Evolutionary conservation across 306 rosid species (phyloP).

Genomic region (Spatholobus suberectus): DNA sequence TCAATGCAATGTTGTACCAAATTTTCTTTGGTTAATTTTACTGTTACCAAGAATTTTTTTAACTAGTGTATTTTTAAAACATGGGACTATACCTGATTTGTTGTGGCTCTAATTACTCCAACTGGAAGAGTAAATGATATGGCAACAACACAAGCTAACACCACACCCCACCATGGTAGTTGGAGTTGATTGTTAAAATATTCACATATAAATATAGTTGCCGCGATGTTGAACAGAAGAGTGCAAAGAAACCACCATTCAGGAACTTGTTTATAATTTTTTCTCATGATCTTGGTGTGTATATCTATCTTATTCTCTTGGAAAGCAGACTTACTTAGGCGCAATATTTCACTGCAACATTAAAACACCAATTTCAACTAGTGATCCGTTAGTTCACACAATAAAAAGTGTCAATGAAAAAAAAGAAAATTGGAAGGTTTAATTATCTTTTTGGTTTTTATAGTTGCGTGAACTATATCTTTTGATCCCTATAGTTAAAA

Average conservation of each 20-base stretch:
- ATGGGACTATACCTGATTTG: slow-evolving; percentile 66
- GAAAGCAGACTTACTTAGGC: slow-evolving; percentile 76
- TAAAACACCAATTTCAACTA: not conserved
- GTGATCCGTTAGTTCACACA: not conserved
- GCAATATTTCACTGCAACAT: slow-evolving; percentile 66
- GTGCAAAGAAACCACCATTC: slow-evolving; percentile 82
- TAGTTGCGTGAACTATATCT: too few relatives aligned
- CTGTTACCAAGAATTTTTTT: not conserved
- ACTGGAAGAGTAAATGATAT: slow-evolving; percentile 77
- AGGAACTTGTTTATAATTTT: slow-evolving; percentile 70
- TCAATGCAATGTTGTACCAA: not conserved
- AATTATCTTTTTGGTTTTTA: too few relatives aligned
- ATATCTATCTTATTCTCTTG: slow-evolving; percentile 68
- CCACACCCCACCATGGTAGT: slow-evolving; percentile 87
- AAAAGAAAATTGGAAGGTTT: too few relatives aligned
- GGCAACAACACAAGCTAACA: slow-evolving; percentile 74
- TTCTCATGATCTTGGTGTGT: slow-evolving; percentile 85
- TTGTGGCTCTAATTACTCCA: slow-evolving; percentile 77
- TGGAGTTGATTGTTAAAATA: slow-evolving; percentile 70
- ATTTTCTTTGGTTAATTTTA: not conserved
- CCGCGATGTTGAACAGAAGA: slow-evolving; percentile 63
- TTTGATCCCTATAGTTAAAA: too few relatives aligned
- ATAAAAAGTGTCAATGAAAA: not conserved
- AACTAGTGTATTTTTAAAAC: not conserved
- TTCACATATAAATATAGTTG: slow-evolving; percentile 61